Base-by-base conservation (phyloP, 768 basidiomycete species). In the Boletus barrowsii region DNA sequence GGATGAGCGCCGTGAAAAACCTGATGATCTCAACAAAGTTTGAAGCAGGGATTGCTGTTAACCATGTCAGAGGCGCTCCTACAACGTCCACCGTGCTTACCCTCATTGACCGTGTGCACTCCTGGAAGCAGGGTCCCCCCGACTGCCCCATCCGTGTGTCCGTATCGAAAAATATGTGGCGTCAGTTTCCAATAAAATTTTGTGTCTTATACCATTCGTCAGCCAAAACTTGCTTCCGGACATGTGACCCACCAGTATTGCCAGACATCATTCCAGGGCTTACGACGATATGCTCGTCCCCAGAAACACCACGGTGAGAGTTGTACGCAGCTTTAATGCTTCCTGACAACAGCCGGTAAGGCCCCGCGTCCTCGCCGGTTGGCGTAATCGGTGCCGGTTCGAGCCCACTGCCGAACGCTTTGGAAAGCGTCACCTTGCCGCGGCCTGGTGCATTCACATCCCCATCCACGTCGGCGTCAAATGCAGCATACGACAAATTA, bases 21-120 rank as follows among this genome's bases (percentile, higher is more conserved):
- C 80, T 73, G 42, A 88, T 82, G 50, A 83, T 78, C 64, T 87
- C 86, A 42, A 88, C 65, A 55, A 87, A 81, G 5, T 72, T 68
- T 54, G 81, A 78, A 1, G 75, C 75, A 10, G 70, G 59, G 18
- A 84, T 69, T 22, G 73, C 87, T 51, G 43, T 35, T 15, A 52
- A 15, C 17, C 35, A 14, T 6, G 33, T 41, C 35, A 51, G n/a
- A n/a, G 3, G 36, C 5, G 35, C 10, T 29, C 22, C 35, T 47
- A 18, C 37, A 32, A 18, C 13, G 10, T 15, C 14, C 30, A 29
- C 5, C 9, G 11, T 13, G 63, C 80, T 63, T 62, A 85, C 86
- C 76, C 76, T 90, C 89, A 53, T 90, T 80, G 26, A 89, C 80
- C 3, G 87, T 87, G 67, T 90, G 89, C n/a, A 84, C 70, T 1